Evolutionary conservation across 768 basidiomycete genomes (phyloP).

Genomic region (Coprinopsis cinerea): DNA sequence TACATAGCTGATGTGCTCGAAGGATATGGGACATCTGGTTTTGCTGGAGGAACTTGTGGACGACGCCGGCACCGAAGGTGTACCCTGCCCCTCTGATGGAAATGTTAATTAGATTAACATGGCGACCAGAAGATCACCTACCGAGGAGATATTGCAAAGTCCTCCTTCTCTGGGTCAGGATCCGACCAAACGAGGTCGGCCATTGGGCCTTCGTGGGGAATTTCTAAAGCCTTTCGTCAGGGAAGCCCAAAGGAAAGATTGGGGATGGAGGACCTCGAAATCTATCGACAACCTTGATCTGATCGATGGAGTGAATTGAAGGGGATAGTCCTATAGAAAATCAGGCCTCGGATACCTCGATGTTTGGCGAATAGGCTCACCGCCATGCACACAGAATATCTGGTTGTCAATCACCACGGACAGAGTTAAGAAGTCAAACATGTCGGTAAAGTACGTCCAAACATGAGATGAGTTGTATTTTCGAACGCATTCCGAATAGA

Average conservation of each 20-base stretch:
- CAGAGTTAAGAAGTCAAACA: constrained; percentile 98
- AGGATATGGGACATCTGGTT: constrained; percentile 97
- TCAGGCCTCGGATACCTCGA: constrained; percentile 11
- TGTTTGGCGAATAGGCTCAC: constrained; percentile 34
- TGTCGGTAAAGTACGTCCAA: constrained; percentile 99
- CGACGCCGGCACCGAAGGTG: constrained; percentile 97
- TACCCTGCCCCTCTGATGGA: constrained; percentile 87
- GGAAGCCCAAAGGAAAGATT: constrained; percentile 15
- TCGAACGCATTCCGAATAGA: constrained; percentile 96
- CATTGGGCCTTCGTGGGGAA: constrained; percentile 99
- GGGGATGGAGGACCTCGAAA: constrained; percentile 68
- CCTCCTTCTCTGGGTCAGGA: constrained; percentile 98
- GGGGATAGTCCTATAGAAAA: constrained; percentile 75
- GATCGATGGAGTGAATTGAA: constrained; percentile 98
- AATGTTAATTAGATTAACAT: constrained; percentile 14
- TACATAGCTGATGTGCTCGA: constrained; percentile 97
- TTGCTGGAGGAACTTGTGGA: constrained; percentile 93
- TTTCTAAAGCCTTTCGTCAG: constrained; percentile 53
- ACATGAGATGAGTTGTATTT: constrained; percentile 96
- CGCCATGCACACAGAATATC: constrained; percentile 99
- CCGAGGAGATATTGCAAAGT: constrained; percentile 98
- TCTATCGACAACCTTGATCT: constrained; percentile 98
- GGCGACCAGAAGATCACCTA: constrained; percentile 29
- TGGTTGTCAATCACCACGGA: constrained; percentile 98
- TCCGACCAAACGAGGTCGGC: constrained; percentile 99